Base-by-base conservation (phyloP, 176 grass and related monocot species). In the Bromus sterilis region DNA sequence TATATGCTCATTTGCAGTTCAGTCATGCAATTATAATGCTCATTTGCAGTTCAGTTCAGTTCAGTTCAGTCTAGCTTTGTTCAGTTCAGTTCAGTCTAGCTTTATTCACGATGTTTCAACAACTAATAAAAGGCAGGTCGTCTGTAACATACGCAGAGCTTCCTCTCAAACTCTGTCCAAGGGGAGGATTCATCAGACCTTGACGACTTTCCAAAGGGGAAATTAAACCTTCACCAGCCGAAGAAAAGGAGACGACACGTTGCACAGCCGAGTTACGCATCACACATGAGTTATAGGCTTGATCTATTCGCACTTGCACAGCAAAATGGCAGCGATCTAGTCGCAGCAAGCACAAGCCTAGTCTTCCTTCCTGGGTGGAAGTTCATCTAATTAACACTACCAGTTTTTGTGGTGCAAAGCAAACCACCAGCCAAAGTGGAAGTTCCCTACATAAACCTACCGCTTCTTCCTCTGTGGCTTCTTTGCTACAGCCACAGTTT, bases 401-500 rank as follows among this genome's bases (percentile, higher is more conserved):
- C 55, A 57, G 20, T 25, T 11, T 57, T n/a, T 56, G 7, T 21
- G 7, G 6, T 24, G 53, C 53, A 56, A 51, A 51, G 48, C 48
- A n/a, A 56, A 56, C 1, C 3, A 23, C n/a, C 0, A 25, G 21
- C 2, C 55, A 23, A 25, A 0, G 49, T 53, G 55, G 1, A 23
- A 56, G 0, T 57, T 51, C 18, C 55, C 20, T 57, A 11, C 18
- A 4, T 24, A 21, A n/a, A n/a, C 4, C 14, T 30, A 58, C 23
- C 33, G 71, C 9, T 6, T 61, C 62, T 83, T 83, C 24, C 82
- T 76, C 66, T 60, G 33, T 9, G 82, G 60, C 59, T 71, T 76
- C 81, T 51, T 76, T 41, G 59, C 58, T 14, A 31, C 58, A 7
- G 2, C 58, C 14, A 16, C 69, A 18, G 24, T 12, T 21, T 29